Evolutionary conservation across 805 yeast species (phyloP), one percentile per base, ranked within the genome.

Genomic region (Hanseniaspora taiwanica): DNA sequence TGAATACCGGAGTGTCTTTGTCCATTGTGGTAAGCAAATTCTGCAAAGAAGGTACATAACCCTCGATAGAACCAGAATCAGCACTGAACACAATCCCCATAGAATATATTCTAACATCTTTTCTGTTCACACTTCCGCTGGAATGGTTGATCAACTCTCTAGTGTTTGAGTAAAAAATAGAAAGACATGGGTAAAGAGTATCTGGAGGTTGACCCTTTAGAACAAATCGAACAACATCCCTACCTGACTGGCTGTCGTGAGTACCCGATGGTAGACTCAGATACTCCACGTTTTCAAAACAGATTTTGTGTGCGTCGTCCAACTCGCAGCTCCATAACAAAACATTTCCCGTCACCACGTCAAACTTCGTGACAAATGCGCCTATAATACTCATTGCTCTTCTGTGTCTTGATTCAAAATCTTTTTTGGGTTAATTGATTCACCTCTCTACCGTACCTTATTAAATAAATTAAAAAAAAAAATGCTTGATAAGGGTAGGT

Each of bases 191-290:
- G n/a, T 46, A 45, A 4, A 41, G 46, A 3, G 40, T 25, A 13
- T 21, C 27, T 1, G 40, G 45, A 8, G 50, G 42, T 9, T 45
- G 42, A 29, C 54, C 58, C 7, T 64, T 59, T 6, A 63, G 54
- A 2, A 65, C 68, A 55, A 78, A 78, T 39, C 72, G 69, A 1
- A 78, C 63, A 2, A 72, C 69, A 50, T 79, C 86, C 12, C 49
- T 42, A 17, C 55, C 54, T 25, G 33, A 17, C 2, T 64, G 62
- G 3, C 45, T 42, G 12, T 71, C 65, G 50, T 79, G 86, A 2
- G 77, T 60, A 1, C 87, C 85, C 0, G 83, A 75, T 0, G 86
- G 86, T 35, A 79, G 57, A n/a, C 77, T 63, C 46, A 74, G 72
- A 57, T 68, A 78, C 55, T 79, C 86, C 3, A 78, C 51, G 10